phyloP scores from a whole-genome alignment of 2,329 filamentous ascomycete genomes.

The Neoarthrinium moseri region DNA sequence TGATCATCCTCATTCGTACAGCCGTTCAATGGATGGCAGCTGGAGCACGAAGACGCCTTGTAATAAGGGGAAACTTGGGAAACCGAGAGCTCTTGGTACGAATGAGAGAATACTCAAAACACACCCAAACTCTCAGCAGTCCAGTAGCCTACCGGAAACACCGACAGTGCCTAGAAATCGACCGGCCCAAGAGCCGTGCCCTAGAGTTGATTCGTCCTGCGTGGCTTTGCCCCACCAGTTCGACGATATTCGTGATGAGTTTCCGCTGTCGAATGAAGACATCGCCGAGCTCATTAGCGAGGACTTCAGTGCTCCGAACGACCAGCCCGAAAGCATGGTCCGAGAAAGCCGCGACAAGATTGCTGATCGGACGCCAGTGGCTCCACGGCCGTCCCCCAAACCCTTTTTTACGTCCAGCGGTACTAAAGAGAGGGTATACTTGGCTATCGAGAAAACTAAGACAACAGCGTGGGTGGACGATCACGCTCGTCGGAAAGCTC shows the following conservation, averaged over 20 bases:
- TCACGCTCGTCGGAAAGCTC: slow-evolving; percentile 17
- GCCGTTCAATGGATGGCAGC: too few relatives aligned
- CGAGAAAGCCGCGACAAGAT: too few relatives aligned
- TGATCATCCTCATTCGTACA: too few relatives aligned
- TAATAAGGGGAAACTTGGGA: too few relatives aligned
- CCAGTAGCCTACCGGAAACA: neutral
- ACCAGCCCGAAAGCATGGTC: too few relatives aligned
- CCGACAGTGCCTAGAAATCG: neutral
- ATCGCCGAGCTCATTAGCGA: neutral
- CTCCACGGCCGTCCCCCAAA: slow-evolving; percentile 23
- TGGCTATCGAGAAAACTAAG: slow-evolving; percentile 29
- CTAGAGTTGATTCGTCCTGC: too few relatives aligned
- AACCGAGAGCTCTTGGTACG: too few relatives aligned
- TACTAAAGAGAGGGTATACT: slow-evolving; percentile 22
- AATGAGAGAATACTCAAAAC: neutral
- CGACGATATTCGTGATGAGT: neutral
- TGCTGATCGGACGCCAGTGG: slow-evolving; percentile 9
- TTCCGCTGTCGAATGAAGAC: neutral
- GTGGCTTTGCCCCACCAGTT: too few relatives aligned
- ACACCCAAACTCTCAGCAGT: neutral
- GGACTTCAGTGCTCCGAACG: too few relatives aligned
- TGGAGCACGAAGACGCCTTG: too few relatives aligned
- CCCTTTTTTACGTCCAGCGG: slow-evolving; percentile 32
- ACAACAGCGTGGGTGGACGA: slow-evolving; percentile 26
- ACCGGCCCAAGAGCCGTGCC: too few relatives aligned